phyloP scores from a whole-genome alignment of 179 eudicot species.

The Spinacia oleracea region DNA sequence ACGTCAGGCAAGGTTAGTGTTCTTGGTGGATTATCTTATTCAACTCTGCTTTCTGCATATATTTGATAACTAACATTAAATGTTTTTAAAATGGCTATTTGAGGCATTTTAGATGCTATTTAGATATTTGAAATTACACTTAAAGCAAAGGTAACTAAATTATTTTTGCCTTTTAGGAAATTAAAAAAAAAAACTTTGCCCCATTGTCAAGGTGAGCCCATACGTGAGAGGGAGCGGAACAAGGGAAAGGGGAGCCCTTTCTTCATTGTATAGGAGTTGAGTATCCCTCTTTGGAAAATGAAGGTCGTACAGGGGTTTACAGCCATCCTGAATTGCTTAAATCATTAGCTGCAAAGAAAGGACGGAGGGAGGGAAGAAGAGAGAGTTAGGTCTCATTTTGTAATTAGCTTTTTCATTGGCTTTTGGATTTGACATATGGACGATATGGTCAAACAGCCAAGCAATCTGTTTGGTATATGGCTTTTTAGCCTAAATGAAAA shows the following conservation, averaged over 20 bases:
- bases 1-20: conserved; percentile 86
- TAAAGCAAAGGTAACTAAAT: background rate
- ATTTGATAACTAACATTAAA: background rate
- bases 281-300: no score
- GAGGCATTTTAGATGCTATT: background rate
- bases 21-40: background rate
- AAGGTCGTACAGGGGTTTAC: no score
- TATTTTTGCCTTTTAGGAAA: background rate
- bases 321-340: no score
- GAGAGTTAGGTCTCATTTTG: no score
- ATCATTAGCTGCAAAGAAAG: no score
- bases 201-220: background rate
- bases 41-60: conserved; percentile 13
- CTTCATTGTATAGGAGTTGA: no score
- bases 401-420: no score
- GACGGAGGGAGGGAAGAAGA: background rate
- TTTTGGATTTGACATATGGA: background rate
- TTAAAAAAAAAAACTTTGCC: no score
- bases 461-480: no score
- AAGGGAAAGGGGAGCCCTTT: no score
- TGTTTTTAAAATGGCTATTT: background rate
- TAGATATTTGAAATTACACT: background rate
- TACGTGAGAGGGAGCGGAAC: background rate
- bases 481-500: no score
- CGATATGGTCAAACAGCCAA: background rate